These are phyloP conservation scores for Neoascochyta sp. DNA, from an alignment of 2,329 filamentous ascomycete species.

Conservation along the genomic window DNA sequence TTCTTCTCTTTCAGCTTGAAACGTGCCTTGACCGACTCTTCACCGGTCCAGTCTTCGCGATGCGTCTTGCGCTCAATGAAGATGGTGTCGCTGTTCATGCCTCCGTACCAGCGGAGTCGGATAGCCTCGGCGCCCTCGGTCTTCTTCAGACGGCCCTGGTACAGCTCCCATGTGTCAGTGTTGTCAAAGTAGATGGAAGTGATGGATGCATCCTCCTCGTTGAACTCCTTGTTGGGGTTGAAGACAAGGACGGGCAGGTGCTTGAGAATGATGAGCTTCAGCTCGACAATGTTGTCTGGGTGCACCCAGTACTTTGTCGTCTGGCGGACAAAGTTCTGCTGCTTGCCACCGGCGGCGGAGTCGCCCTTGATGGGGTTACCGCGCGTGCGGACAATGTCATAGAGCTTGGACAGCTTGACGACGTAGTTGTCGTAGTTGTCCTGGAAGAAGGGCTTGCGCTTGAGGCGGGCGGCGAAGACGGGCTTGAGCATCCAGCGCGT, in stretches of 20 bases:
- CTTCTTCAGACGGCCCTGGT: slow-evolving; percentile 92
- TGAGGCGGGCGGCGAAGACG: slow-evolving; percentile 91
- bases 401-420: slow-evolving; percentile 89
- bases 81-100: slow-evolving; percentile 91
- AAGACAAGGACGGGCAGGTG: slow-evolving; percentile 96
- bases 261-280: slow-evolving; percentile 97
- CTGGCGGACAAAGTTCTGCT: slow-evolving; percentile 93
- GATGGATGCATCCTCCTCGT: slow-evolving; percentile 84
- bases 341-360: slow-evolving; percentile 80
- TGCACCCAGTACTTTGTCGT: slow-evolving; percentile 99
- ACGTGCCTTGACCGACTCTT: slow-evolving; percentile 97
- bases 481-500: slow-evolving; percentile 90
- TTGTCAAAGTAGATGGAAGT: slow-evolving; percentile 99
- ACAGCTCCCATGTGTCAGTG: slow-evolving; percentile 87
- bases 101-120: slow-evolving; percentile 93
- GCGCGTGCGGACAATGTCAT: slow-evolving; percentile 88
- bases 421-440: slow-evolving; percentile 98
- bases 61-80: slow-evolving; percentile 98
- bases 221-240: slow-evolving; percentile 95
- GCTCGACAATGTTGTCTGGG: slow-evolving; percentile 93
- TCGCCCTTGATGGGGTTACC: slow-evolving; percentile 92
- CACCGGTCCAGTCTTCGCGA: slow-evolving; percentile 97
- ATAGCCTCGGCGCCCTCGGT: slow-evolving; percentile 97
- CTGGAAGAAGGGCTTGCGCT: slow-evolving; percentile 97
- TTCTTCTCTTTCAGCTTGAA: slow-evolving; percentile 97